phyloP scores from a whole-genome alignment of 257 asterid genomes.

The Echium plantagineum region DNA sequence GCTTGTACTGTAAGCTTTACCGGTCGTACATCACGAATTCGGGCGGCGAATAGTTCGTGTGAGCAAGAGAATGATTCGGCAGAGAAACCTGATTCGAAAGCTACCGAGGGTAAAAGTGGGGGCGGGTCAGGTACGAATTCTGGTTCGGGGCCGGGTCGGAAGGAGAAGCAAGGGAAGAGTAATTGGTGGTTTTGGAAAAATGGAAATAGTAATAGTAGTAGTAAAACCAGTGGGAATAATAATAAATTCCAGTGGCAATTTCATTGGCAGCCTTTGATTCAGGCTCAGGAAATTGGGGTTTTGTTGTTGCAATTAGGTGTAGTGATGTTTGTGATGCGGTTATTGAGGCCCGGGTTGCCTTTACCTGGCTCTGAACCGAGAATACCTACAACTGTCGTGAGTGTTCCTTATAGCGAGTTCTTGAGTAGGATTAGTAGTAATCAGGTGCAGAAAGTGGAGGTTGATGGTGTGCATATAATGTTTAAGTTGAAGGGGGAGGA shows the following conservation, averaged over 20 bases:
- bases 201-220: constrained; percentile 2
- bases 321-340: constrained; percentile 83
- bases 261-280: constrained; percentile 76
- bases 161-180: constrained; percentile 71
- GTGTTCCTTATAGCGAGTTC: constrained; percentile 88
- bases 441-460: constrained; percentile 90
- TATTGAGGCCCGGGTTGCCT: constrained; percentile 83
- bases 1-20: constrained; percentile 16
- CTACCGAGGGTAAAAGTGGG: constrained; percentile 41
- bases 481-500: constrained; percentile 69
- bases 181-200: constrained; percentile 43
- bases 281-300: constrained; percentile 83
- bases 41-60: constrained; percentile 45
- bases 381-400: constrained; percentile 46
- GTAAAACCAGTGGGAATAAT: constrained; percentile 23
- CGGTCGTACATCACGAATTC: constrained; percentile 18
- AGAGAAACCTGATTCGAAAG: constrained; percentile 36
- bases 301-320: constrained; percentile 78
- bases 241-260: constrained; percentile 24
- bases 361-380: constrained; percentile 85
- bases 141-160: constrained; percentile 42
- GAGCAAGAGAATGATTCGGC: constrained; percentile 78
- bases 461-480: constrained; percentile 93
- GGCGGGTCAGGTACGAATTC: constrained; percentile 15
- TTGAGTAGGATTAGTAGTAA: constrained; percentile 61